Conservation (phyloP, 176 grass and related monocot species). For the Hsuehochloa calcarea region DNA sequence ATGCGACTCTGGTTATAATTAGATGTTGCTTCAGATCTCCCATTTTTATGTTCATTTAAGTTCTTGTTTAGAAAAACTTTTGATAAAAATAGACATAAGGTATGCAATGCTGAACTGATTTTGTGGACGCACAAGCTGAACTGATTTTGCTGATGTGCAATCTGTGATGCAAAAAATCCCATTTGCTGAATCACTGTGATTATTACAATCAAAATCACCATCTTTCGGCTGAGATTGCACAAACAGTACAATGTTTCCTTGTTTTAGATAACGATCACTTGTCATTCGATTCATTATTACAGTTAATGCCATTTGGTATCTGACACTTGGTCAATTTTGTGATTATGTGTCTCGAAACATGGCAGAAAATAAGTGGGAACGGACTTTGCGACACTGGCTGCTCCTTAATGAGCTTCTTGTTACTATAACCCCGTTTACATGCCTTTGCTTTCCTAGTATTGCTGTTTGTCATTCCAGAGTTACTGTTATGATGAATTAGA, state of each 20-base stretch:
- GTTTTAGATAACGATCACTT: neutral
- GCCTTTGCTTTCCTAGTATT: neutral
- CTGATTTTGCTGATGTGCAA: slow-evolving; percentile 12
- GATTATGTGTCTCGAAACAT: slow-evolving; percentile 51
- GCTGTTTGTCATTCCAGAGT: neutral
- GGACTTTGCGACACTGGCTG: slow-evolving; percentile 44
- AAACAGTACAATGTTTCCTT: neutral
- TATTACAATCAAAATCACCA: slow-evolving; percentile 49
- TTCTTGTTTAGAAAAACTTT: no score
- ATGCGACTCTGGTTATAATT: neutral
- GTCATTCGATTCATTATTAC: neutral
- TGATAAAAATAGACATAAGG: no score
- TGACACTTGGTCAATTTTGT: slow-evolving; percentile 20
- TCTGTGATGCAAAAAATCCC: slow-evolving; percentile 49
- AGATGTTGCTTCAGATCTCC: no score
- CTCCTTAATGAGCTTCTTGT: slow-evolving; percentile 35
- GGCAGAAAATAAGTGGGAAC: slow-evolving; percentile 33
- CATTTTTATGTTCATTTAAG: no score
- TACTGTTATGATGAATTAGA: neutral
- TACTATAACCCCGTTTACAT: slow-evolving; percentile 50
- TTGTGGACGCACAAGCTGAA: neutral
- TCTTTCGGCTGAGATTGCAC: slow-evolving; percentile 66
- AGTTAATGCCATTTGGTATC: slow-evolving; percentile 47
- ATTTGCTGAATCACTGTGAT: slow-evolving; percentile 51
- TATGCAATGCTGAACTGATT: no score